Evolutionary conservation across 2,329 filamentous ascomycete species (phyloP), one percentile per base, ranked within the genome.

Genomic region (Eurotiales sp.): DNA sequence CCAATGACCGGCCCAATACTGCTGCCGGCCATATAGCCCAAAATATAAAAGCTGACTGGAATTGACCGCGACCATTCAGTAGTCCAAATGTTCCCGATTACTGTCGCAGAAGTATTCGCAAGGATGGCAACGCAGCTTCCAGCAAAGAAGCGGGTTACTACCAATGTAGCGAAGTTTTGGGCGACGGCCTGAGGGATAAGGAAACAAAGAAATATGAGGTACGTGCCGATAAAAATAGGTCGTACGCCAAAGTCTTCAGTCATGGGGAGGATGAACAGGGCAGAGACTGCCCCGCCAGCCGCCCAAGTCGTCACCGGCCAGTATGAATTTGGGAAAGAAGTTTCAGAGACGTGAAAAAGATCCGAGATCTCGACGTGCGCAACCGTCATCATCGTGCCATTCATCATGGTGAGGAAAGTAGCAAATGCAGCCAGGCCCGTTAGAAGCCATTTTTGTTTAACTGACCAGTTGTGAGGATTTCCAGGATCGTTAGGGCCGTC

Each of bases 1-100:
- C 74, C 74, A 17, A 75, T 64, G 0, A 77, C 70, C 1, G 74
- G 74, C 0, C 74, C 74, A 25, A 74, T 68, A 25, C 66, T 74
- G 8, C 72, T 62, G 3, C 73, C 74, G 2, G 65, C 66, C 6
- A 77, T 59, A 8, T 72, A 64, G 0, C 64, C 64, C 21, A 71
- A 67, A 1, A 74, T 72, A 45, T 69, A 77, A 7, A 76, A 58
- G 4, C 68, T 70, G 29, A 72, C 69, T 0, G 67, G 67, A 30
- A 72, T 61, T 46, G 68, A 72, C 15, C 72, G 67, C 1, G 59
- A 60, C 17, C 56, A 59, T 6, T 65, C 66, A 3, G 58, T 62
- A 12, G 58, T 58, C 72, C 71, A 68, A 2, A 68, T 40, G 47
- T 68, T 65, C 1, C 59, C 59, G 27, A 64, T 60, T 4, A 64